phyloP scores from a whole-genome alignment of 495 filamentous ascomycete species.

The Penicillium lividum region DNA sequence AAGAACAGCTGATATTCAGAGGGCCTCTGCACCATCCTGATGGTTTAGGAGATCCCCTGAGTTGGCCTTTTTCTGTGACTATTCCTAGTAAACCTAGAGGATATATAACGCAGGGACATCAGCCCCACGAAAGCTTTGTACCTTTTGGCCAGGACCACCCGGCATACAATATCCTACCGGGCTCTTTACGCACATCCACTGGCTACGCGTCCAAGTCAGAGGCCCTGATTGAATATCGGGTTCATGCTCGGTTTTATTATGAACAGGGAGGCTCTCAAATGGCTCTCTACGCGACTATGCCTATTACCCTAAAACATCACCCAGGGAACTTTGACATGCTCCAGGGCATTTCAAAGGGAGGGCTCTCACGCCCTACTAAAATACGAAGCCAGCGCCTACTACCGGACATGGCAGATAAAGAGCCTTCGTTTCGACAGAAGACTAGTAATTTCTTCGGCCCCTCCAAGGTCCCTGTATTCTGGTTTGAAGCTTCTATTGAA shows the following conservation, averaged over 20 bases:
- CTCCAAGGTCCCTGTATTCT: slow-evolving; percentile 21
- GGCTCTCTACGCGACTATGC: slow-evolving; percentile 8
- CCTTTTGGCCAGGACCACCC: slow-evolving; percentile 17
- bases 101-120: slow-evolving; percentile 5
- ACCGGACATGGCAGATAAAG: slow-evolving; percentile 18
- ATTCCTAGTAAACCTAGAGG: slow-evolving; percentile 16
- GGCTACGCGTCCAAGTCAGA: slow-evolving; percentile 8
- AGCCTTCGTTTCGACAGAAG: slow-evolving; percentile 21
- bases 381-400: slow-evolving; percentile 21
- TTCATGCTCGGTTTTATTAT: slow-evolving; percentile 19
- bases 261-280: slow-evolving; percentile 5
- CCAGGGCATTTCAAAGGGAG: neutral
- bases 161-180: slow-evolving; percentile 15
- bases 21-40: slow-evolving; percentile 10
- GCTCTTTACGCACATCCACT: slow-evolving; percentile 3
- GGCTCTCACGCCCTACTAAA: neutral
- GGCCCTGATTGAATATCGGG: slow-evolving; percentile 21
- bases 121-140: slow-evolving; percentile 21
- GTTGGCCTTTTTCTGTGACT: slow-evolving; percentile 15
- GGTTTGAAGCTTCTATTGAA: slow-evolving; percentile 7
- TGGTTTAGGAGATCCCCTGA: neutral
- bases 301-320: slow-evolving; percentile 12
- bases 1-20: neutral
- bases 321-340: neutral
- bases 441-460: slow-evolving; percentile 19